Base-by-base conservation (phyloP, 805 yeast species). In the Cyberlindnera saturnus region DNA sequence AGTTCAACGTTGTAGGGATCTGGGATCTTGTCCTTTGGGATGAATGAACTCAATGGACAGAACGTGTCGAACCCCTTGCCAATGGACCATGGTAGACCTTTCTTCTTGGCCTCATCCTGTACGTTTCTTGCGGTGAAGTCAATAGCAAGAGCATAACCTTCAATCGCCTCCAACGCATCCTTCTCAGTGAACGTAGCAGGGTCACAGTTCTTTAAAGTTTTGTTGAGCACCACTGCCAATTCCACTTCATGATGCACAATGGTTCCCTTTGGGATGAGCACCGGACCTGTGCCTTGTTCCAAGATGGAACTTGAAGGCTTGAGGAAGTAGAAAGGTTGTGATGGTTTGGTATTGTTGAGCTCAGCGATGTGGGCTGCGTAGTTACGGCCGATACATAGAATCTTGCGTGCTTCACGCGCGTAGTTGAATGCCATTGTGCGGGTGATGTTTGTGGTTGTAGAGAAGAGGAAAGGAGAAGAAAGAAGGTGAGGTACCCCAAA, bases 21-120 rank as follows among this genome's bases (percentile, higher is more conserved):
- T 5, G 80, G 74, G 43, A 93, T 78, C 47, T 70, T 60, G 0
- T 60, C 62, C 56, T 85, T 83, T 9, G 90, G 77, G 42, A 93
- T 82, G 51, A 80, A 77, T 17, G 69, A 64, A 7, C 95, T 82
- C n/a, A 93, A 60, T 2, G 99, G 99, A 61, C 86, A 72, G 63
- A 93, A 93, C 0, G 99, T 91, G 59, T 93, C 99, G 62, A 89
- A 91, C 0, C 99, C 99, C 61, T 93, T 93, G 31, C 93, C 96
- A 51, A 89, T 87, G 5, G 91, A 67, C 99, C 99, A 93, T 5
- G 99, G 99, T 41, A 91, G 71, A 1, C 98, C 98, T 63, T 87
- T 88, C 66, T 74, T 75, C 66, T 93, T 93, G 32, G 96, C 96
- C 56, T 81, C 96, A 57, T 85, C 90, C 66, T 93, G 99, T 28